Conservation (phyloP, 495 filamentous ascomycete genomes). For the Xylaria acuta region DNA sequence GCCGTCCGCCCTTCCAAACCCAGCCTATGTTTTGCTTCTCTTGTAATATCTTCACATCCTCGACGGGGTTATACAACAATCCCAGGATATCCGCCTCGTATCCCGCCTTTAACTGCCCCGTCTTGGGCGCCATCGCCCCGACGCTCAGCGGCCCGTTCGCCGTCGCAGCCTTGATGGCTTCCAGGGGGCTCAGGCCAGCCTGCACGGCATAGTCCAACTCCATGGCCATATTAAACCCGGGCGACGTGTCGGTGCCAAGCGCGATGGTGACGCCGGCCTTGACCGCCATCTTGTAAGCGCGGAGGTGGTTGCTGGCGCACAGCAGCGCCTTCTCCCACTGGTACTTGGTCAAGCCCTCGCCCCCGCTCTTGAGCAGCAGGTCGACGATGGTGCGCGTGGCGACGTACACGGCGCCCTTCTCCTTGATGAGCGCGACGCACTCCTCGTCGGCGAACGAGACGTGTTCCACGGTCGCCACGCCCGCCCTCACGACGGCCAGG, state of each 20-base stretch:
- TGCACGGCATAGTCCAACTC: constrained; percentile 58
- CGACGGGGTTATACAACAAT: constrained; percentile 50
- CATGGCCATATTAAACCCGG: constrained; percentile 53
- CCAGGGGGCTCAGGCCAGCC: constrained; percentile 56
- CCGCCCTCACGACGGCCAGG: constrained; percentile 53
- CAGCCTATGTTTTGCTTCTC: constrained; percentile 49
- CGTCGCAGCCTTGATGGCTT: constrained; percentile 61
- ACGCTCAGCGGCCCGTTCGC: constrained; percentile 55
- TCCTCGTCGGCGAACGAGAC: constrained; percentile 54
- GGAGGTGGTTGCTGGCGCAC: constrained; percentile 41
- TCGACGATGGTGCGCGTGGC: constrained; percentile 53
- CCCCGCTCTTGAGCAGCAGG: constrained; percentile 39
- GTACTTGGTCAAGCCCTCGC: constrained; percentile 39
- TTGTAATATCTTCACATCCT: constrained; percentile 52
- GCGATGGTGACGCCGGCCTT: constrained; percentile 46
- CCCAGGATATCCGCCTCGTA: constrained; percentile 60
- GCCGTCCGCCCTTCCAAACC: constrained; percentile 56
- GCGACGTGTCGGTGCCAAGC: constrained; percentile 52
- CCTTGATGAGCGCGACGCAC: constrained; percentile 52
- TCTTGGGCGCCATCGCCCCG: constrained; percentile 51
- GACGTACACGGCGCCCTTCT: constrained; percentile 52
- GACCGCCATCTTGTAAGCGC: constrained; percentile 54
- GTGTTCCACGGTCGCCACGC: constrained; percentile 57
- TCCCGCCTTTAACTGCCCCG: constrained; percentile 55
- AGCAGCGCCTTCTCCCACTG: constrained; percentile 52